Evolutionary conservation across 176 grass and related monocot species (phyloP).

Genomic region (Calamus simplicifolius): DNA sequence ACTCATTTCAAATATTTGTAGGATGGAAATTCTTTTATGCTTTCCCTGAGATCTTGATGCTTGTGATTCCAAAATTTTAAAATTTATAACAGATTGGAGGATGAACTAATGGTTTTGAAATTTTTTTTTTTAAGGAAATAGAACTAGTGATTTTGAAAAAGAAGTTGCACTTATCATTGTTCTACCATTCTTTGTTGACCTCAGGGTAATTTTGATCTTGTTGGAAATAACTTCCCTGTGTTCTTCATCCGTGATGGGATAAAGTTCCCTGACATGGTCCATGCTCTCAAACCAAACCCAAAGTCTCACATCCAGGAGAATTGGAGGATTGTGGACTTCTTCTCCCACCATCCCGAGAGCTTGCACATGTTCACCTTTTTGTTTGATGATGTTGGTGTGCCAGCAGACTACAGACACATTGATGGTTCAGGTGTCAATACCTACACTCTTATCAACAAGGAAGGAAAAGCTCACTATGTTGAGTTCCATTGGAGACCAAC

Average conservation of each 20-base stretch:
- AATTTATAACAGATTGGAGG: no score
- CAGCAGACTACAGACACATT: neutral
- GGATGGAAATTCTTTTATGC: no score
- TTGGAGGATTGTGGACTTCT: neutral
- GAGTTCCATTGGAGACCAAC: constrained; percentile 7
- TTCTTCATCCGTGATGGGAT: constrained; percentile 8
- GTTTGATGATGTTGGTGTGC: neutral
- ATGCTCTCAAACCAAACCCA: constrained; percentile 2
- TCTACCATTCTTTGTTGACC: no score
- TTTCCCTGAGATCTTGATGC: no score
- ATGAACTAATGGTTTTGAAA: no score
- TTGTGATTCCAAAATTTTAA: no score
- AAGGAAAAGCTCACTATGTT: neutral
- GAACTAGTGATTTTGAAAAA: no score
- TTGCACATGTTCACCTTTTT: neutral
- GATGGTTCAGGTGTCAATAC: constrained; percentile 7
- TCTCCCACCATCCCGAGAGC: constrained; percentile 1
- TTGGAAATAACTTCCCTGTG: constrained; percentile 6
- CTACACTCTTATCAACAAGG: neutral
- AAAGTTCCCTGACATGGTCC: constrained; percentile 12
- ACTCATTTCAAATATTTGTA: no score
- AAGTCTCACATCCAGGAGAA: constrained; percentile 1
- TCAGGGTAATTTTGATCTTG: constrained; percentile 10
- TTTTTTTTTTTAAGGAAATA: no score
- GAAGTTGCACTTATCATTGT: no score